Evolutionary conservation across 495 filamentous ascomycete genomes (phyloP).

Genomic region (Aspergillus steynii): DNA sequence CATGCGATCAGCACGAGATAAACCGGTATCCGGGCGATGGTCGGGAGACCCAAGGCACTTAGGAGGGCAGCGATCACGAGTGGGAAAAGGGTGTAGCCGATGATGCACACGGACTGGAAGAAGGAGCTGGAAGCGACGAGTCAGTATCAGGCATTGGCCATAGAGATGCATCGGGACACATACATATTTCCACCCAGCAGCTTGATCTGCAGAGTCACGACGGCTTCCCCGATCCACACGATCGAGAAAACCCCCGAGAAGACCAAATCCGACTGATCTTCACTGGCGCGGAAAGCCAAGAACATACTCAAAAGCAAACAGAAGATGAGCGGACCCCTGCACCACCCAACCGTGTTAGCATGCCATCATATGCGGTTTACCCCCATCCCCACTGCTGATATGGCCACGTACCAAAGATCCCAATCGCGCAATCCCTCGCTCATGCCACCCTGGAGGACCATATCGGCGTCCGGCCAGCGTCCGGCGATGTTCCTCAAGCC

Average conservation of each 20-base stretch:
- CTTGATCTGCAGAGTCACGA: conserved; percentile 98
- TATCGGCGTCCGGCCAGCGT: conserved; percentile 70
- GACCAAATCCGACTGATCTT: conserved; percentile 78
- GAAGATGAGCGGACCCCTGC: conserved; percentile 85
- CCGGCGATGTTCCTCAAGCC: conserved; percentile 66
- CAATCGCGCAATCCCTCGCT: conserved; percentile 86
- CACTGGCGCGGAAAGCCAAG: conserved; percentile 72
- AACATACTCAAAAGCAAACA: conserved; percentile 85
- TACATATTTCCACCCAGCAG: conserved; percentile 96
- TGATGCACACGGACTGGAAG: conserved; percentile 95
- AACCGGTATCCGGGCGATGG: conserved; percentile 80
- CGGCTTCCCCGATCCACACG: conserved; percentile 95
- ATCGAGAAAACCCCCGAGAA: conserved; percentile 96
- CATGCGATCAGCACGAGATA: conserved; percentile 85
- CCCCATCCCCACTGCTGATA: not conserved
- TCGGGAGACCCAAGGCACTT: conserved; percentile 74
- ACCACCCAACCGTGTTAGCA: not conserved
- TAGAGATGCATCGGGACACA: conserved; percentile 34
- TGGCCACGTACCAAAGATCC: conserved; percentile 77
- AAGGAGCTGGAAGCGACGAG: conserved; percentile 67
- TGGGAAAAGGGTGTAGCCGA: conserved; percentile 98
- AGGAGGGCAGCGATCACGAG: conserved; percentile 90
- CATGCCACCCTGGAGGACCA: conserved; percentile 76
- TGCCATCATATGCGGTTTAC: no score
- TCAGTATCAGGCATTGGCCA: conserved; percentile 19